These are phyloP conservation scores for Silene latifolia DNA, from an alignment of 148 eudicot genomes.

Conservation along the genomic window DNA sequence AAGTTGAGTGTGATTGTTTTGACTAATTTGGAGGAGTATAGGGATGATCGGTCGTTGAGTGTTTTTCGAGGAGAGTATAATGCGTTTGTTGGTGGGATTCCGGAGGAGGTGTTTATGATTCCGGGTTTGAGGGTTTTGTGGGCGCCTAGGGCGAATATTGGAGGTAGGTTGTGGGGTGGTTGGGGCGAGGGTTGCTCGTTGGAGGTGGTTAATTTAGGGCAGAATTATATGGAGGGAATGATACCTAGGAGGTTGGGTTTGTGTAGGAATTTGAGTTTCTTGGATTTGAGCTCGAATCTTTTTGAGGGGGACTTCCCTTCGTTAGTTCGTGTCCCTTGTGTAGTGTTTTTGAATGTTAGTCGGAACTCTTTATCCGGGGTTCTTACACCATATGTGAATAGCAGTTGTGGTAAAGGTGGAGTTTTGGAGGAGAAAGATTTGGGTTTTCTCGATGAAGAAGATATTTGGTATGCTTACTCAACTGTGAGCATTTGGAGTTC, in stretches of 20 bases:
- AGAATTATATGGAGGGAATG: conserved; percentile 43
- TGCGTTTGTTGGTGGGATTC: conserved; percentile 48
- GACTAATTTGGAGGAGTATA: conserved; percentile 37
- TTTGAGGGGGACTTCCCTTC: conserved; percentile 40
- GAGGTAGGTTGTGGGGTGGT: conserved; percentile 33
- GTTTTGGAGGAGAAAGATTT: conserved; percentile 22
- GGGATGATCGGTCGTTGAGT: conserved; percentile 23
- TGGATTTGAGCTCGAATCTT: conserved; percentile 51
- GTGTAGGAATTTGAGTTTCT: conserved; percentile 48
- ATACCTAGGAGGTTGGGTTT: conserved; percentile 31
- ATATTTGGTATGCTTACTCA: conserved; percentile 30
- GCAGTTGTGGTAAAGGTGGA: conserved; percentile 29
- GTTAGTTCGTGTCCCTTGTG: conserved; percentile 44
- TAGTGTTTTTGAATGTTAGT: conserved; percentile 45
- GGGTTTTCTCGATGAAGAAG: conserved; percentile 29
- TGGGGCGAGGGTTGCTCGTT: conserved; percentile 33
- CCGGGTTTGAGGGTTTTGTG: conserved; percentile 48
- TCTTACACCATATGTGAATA: conserved; percentile 24
- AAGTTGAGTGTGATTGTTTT: conserved; percentile 42
- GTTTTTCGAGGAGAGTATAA: conserved; percentile 43
- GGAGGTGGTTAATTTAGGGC: conserved; percentile 41
- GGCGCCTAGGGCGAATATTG: conserved; percentile 61
- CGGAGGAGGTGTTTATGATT: conserved; percentile 38
- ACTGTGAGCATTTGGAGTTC: conserved; percentile 26
- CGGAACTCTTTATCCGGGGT: conserved; percentile 38